Conservation (phyloP, 805 yeast genomes). For the Ascoidea rubescens region DNA sequence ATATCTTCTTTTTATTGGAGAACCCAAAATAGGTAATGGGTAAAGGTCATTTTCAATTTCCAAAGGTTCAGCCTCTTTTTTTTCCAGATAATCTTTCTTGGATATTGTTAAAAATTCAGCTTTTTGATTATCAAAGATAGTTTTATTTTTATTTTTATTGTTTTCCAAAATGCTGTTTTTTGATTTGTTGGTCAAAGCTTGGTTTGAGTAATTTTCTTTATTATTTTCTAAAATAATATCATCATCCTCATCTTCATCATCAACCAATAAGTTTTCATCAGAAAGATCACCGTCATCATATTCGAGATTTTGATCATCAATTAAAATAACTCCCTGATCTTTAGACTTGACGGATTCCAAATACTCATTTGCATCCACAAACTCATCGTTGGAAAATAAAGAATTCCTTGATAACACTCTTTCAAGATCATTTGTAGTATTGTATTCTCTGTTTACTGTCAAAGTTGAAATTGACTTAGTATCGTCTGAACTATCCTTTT, state of each 20-base stretch:
- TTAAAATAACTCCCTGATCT: slow-evolving; percentile 39
- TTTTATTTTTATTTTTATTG: neutral
- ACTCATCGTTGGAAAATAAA: slow-evolving; percentile 31
- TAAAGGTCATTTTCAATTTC: slow-evolving; percentile 27
- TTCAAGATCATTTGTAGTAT: too few species aligned
- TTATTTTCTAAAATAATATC: slow-evolving; percentile 5
- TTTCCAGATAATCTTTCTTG: slow-evolving; percentile 3
- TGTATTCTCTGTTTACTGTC: too few species aligned
- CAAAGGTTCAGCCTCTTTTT: neutral
- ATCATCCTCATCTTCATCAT: slow-evolving; percentile 13
- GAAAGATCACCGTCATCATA: slow-evolving; percentile 16
- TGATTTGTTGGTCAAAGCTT: neutral
- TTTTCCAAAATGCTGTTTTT: neutral
- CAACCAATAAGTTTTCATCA: slow-evolving; percentile 16
- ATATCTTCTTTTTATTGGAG: slow-evolving; percentile 34
- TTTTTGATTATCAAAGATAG: neutral
- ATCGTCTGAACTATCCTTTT: too few species aligned
- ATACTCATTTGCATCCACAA: slow-evolving; percentile 58
- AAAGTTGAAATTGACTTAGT: too few species aligned
- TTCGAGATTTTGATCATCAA: slow-evolving; percentile 17
- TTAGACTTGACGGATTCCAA: slow-evolving; percentile 26
- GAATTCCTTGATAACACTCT: too few species aligned
- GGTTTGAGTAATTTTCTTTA: slow-evolving; percentile 3
- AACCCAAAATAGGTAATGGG: slow-evolving; percentile 44
- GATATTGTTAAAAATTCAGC: slow-evolving; percentile 13